phyloP scores from a whole-genome alignment of 2,329 filamentous ascomycete species.

The Aspergillus eucalypticola region DNA sequence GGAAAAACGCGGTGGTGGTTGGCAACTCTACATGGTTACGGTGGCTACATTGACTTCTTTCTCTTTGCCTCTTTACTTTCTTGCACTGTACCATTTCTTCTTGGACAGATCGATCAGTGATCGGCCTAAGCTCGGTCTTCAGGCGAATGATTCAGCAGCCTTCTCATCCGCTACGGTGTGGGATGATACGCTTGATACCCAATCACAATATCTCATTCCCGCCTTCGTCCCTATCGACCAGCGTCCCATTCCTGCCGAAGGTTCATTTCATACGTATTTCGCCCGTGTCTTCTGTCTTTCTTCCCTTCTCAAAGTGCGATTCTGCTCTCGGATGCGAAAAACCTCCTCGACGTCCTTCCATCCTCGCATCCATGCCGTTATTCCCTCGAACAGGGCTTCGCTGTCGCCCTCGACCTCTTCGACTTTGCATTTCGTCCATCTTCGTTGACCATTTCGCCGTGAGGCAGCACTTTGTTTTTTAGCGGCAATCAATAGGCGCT shows the following conservation, averaged over 20 bases:
- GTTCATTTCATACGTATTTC: neutral
- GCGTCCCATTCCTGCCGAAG: neutral
- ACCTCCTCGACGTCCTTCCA: conserved; percentile 47
- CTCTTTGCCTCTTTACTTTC: conserved; percentile 5
- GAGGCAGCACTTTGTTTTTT: conserved; percentile 1
- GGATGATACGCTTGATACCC: neutral
- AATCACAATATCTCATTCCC: neutral
- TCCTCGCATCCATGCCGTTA: conserved; percentile 46
- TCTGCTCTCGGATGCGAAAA: conserved; percentile 53
- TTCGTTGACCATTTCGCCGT: conserved; percentile 19
- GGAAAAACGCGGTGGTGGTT: conserved; percentile 25
- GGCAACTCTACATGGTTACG: conserved; percentile 26
- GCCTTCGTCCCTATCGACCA: neutral
- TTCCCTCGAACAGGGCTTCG: conserved; percentile 39
- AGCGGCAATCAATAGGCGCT: conserved; percentile 19
- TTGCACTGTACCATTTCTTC: conserved; percentile 12
- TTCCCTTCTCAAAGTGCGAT: conserved; percentile 56
- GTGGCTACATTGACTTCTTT: conserved; percentile 18
- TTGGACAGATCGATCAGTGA: conserved; percentile 2
- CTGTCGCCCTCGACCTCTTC: conserved; percentile 25
- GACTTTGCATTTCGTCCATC: conserved; percentile 20
- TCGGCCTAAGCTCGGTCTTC: neutral
- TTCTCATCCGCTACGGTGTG: neutral
- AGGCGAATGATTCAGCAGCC: neutral
- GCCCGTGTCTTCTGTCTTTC: conserved; percentile 15